Evolutionary conservation across 257 asterid genomes (phyloP), one percentile per base, ranked within the genome.

Genomic region (Capsicum chinense): DNA sequence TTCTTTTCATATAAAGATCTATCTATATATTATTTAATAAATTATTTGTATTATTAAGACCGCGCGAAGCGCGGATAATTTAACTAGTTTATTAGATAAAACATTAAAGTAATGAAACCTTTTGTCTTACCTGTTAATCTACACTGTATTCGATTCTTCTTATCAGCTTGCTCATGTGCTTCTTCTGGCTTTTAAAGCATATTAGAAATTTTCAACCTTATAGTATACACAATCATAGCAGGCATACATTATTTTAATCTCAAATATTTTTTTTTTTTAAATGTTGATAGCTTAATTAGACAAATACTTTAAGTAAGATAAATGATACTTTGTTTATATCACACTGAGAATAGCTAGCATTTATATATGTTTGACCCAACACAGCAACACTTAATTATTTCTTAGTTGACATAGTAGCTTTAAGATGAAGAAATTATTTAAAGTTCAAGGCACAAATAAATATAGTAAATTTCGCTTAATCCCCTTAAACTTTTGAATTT

Each of bases 151-250:
- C 1, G 16, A 13, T 52, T 52, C 63, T 76, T 52, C 14, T 76
- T 21, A 21, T 44, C n/a, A 70, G 57, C 79, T 44, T 70, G 57
- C 14, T 9, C 79, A 70, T 44, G 79, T 70, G 57, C 57, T 70
- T 70, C 12, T 44, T 15, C 16, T 3, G 39, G 8, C 15, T 13
- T 14, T 57, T 0, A 1, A 39, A 14, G 52, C n/a, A 37, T 37
- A 37, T 39, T 8, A 37, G 19, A 3, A 13, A 68, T 37, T 17
- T 37, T 15, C 52, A 62, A 19, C 39, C 68, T 62, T 62, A 62
- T 62, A 19, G 21, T 0, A 26, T 26, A 64, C n/a, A 26, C 44
- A 2, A 2, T 5, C 12, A 26, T 64, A 16, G 15, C 21, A 69
- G 15, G 79, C 5, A 0, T 56, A 47, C 6, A 3, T 0, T 69